Evolutionary conservation across 2,329 filamentous ascomycete genomes (phyloP).

Genomic region (Coniochaeta ligniaria): DNA sequence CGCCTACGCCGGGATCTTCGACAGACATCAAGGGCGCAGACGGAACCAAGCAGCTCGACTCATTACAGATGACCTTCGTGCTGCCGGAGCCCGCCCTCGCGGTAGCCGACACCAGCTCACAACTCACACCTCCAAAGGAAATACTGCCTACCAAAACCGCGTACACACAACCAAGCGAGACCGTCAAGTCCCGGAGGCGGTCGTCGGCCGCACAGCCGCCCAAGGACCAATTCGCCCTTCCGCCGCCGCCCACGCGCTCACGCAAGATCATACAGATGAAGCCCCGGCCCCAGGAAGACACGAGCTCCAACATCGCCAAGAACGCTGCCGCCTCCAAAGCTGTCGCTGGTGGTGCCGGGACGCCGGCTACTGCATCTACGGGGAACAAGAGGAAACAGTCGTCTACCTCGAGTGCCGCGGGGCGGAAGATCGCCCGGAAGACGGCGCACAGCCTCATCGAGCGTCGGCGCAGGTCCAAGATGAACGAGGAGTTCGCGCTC

Average conservation of each 20-base stretch:
- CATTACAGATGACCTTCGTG: conserved; percentile 63
- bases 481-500: conserved; percentile 96
- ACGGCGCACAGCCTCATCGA: conserved; percentile 96
- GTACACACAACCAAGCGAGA: conserved; percentile 28
- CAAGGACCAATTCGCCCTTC: conserved; percentile 68
- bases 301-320: conserved; percentile 9
- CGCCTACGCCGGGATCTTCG: conserved; percentile 72
- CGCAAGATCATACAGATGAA: conserved; percentile 99
- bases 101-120: not conserved
- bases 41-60: conserved; percentile 50
- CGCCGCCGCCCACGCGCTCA: conserved; percentile 83
- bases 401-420: conserved; percentile 70
- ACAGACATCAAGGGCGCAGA: conserved; percentile 72
- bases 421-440: conserved; percentile 91
- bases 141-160: conserved; percentile 8
- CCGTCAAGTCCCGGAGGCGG: conserved; percentile 46
- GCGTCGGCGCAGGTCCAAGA: conserved; percentile 81
- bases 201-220: conserved; percentile 38
- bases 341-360: not conserved
- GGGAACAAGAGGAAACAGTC: conserved; percentile 69
- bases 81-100: conserved; percentile 68
- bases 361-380: conserved; percentile 12
- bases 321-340: conserved; percentile 7
- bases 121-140: conserved; percentile 27
- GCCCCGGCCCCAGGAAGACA: conserved; percentile 43